Percentiles rank a stretch among this genome's conserved stretches.
Evolutionary conservation across 805 yeast genomes (phyloP).

Genomic region (Saturnispora galanensis): DNA sequence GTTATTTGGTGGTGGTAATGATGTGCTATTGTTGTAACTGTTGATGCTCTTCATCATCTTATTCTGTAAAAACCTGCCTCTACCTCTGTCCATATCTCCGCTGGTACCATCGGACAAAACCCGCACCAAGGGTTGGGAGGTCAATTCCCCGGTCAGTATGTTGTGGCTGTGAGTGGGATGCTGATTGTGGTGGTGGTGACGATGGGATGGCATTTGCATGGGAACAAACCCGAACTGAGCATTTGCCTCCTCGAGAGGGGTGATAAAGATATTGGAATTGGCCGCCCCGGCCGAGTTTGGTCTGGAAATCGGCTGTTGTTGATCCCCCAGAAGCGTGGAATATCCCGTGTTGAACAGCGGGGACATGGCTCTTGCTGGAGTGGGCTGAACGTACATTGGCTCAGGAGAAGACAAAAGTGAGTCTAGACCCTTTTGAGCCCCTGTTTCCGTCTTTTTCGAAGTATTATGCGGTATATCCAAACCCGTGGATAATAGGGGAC

Average conservation of each 20-base stretch:
- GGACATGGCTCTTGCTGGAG: conserved; percentile 9
- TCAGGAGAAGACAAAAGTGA: conserved; percentile 2
- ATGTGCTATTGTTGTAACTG: conserved; percentile 3
- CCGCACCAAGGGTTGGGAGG: conserved; percentile 14
- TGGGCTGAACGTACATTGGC: conserved; percentile 4
- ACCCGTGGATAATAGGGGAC: conserved; percentile 7
- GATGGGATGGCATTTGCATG: background rate
- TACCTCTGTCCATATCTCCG: conserved; percentile 13
- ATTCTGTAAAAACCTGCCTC: conserved; percentile 7
- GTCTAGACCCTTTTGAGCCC: conserved; percentile 13
- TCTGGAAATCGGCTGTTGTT: conserved; percentile 20
- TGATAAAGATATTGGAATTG: background rate
- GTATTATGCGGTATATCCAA: conserved; percentile 14
- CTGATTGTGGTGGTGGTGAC: no score
- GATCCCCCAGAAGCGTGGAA: conserved; percentile 7
- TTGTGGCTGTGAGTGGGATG: background rate
- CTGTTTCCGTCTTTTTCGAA: conserved; percentile 31
- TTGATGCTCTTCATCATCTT: conserved; percentile 4
- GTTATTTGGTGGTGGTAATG: conserved; percentile 12
- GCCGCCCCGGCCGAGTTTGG: conserved; percentile 36
- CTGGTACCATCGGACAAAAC: conserved; percentile 23
- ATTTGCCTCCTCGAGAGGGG: background rate
- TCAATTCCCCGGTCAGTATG: background rate
- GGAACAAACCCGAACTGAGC: conserved; percentile 5
- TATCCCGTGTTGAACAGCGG: conserved; percentile 8